Evolutionary conservation across 2,329 filamentous ascomycete genomes (phyloP).

Genomic region (Periconia digitata): DNA sequence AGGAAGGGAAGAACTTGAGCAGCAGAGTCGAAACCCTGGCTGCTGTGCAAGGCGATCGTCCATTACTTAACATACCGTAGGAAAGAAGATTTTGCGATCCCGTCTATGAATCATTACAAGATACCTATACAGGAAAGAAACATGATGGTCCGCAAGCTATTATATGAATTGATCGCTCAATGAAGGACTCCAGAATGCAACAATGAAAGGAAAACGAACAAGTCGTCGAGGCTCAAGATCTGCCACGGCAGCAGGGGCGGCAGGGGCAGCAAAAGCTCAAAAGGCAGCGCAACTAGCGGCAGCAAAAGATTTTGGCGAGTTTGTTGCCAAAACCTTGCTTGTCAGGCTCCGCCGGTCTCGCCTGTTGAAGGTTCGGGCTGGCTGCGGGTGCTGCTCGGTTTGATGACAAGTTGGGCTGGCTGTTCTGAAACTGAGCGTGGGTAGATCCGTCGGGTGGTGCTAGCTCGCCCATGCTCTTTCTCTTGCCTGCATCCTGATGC

Average conservation of each 20-base stretch:
- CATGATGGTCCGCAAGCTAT: conserved; percentile 19
- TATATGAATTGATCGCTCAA: conserved; percentile 29
- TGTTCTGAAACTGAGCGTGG: conserved; percentile 95
- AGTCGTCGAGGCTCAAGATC: too few species aligned
- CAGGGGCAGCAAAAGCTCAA: too few species aligned
- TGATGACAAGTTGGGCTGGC: conserved; percentile 76
- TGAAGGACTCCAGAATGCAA: conserved; percentile 40
- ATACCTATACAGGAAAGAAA: conserved; percentile 44
- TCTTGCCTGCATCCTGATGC: conserved; percentile 49
- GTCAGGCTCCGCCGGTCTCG: conserved; percentile 66
- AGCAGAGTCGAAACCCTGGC: conserved; percentile 27
- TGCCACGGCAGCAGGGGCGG: too few species aligned
- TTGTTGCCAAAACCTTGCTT: conserved; percentile 78
- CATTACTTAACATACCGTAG: conserved; percentile 35
- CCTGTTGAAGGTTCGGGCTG: conserved; percentile 53
- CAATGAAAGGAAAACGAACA: conserved; percentile 19
- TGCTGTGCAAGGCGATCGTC: conserved; percentile 19
- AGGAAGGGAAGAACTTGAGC: conserved; percentile 24
- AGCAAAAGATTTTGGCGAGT: conserved; percentile 90
- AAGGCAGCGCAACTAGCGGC: conserved; percentile 47
- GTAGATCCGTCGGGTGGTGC: conserved; percentile 86
- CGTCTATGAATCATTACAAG: conserved; percentile 46
- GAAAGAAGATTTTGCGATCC: conserved; percentile 39
- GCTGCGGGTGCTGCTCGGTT: conserved; percentile 58
- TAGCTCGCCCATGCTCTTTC: conserved; percentile 76